phyloP scores from a whole-genome alignment of 331 rosid species.

The Malus hybrid region DNA sequence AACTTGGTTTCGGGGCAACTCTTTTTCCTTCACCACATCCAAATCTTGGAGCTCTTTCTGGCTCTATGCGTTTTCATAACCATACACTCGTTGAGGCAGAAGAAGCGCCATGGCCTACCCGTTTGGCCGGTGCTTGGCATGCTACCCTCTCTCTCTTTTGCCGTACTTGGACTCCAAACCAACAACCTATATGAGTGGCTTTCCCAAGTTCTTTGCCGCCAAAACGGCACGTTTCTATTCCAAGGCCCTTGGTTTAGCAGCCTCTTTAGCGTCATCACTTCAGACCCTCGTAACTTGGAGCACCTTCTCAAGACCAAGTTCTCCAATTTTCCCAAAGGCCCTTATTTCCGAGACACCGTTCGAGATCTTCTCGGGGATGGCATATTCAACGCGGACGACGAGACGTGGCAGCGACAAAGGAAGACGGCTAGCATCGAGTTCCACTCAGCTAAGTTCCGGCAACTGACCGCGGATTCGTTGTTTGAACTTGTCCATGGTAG shows the following conservation, averaged over 20 bases:
- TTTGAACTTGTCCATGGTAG: conserved; percentile 60
- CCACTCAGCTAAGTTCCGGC: conserved; percentile 63
- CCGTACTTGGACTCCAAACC: conserved; percentile 17
- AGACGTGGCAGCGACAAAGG: conserved; percentile 75
- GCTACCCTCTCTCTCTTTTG: conserved; percentile 58
- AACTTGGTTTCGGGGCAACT: conserved; percentile 3
- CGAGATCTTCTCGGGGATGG: conserved; percentile 80
- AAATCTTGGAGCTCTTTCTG: conserved; percentile 46
- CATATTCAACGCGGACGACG: conserved; percentile 68
- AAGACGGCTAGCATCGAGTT: conserved; percentile 85
- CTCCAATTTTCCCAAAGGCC: conserved; percentile 64
- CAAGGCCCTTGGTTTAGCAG: conserved; percentile 61
- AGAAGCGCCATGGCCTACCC: conserved; percentile 48
- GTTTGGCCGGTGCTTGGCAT: conserved; percentile 78
- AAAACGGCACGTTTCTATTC: conserved; percentile 61
- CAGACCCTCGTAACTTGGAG: conserved; percentile 79
- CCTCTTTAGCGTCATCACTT: conserved; percentile 60
- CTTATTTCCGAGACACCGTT: conserved; percentile 51
- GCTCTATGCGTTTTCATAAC: conserved; percentile 49
- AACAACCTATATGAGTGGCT: conserved; percentile 66
- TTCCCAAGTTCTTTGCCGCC: conserved; percentile 26
- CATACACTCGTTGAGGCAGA: conserved; percentile 59
- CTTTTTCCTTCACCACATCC: conserved; percentile 31
- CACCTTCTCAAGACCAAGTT: conserved; percentile 77
- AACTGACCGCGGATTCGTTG: conserved; percentile 50